Conservation (phyloP, 108 stramenopile genomes). For the Parietichytrium sp. region DNA sequence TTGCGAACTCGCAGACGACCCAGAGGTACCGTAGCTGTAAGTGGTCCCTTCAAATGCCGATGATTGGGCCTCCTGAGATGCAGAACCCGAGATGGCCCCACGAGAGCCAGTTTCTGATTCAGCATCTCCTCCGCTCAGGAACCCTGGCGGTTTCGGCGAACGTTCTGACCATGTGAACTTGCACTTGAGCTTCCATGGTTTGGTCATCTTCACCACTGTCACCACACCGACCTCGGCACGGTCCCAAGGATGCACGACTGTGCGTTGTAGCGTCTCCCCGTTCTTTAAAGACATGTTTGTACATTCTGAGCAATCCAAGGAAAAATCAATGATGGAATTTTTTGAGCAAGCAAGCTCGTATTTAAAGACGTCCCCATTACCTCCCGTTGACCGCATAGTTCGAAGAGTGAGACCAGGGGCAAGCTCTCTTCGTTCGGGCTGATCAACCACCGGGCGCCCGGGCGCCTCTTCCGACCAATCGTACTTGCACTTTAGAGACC, state of each 20-base stretch:
- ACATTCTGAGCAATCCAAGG: neutral
- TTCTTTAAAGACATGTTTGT: neutral
- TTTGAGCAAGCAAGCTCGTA: conserved; percentile 35
- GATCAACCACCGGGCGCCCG: neutral
- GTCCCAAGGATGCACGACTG: conserved; percentile 36
- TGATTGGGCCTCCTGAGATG: too few relatives aligned
- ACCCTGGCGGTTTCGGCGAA: conserved; percentile 16
- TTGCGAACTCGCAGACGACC: too few relatives aligned
- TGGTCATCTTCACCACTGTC: neutral
- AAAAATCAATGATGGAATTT: neutral
- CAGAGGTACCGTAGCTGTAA: too few relatives aligned
- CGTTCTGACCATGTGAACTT: conserved; percentile 27
- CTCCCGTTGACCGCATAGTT: neutral
- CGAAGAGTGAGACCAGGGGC: neutral
- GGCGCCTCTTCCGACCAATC: conserved; percentile 30
- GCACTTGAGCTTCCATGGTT: conserved; percentile 34
- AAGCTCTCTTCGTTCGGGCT: conserved; percentile 18
- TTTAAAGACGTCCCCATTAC: neutral
- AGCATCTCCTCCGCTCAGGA: too few relatives aligned
- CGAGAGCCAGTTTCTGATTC: too few relatives aligned
- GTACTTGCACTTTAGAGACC: conserved; percentile 22
- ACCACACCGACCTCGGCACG: conserved; percentile 20
- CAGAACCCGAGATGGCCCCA: too few relatives aligned
- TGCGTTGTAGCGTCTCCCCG: neutral
- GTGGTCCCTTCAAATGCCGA: too few relatives aligned